Base-by-base conservation (phyloP, 352 stramenopile species). In the Phytopythium helicoides region DNA sequence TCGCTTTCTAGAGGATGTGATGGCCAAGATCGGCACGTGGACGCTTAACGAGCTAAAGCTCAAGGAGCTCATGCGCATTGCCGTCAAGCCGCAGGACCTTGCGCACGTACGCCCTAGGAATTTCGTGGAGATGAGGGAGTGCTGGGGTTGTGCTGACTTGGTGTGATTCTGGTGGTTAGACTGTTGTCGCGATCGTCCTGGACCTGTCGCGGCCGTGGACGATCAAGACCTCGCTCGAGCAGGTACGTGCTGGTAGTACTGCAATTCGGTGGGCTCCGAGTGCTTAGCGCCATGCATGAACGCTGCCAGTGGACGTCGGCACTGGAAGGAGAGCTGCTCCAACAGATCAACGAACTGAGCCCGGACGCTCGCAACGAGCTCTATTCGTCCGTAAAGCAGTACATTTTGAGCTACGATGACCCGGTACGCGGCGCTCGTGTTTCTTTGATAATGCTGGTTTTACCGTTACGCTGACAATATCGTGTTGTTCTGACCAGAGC, bases 191-290 rank as follows among this genome's bases (percentile, higher is more conserved):
- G 0, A 73, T 94, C 45, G 77, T 88, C 38, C 36, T 92, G 40
- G 84, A 94, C 62, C 54, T 89, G 37, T 89, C 76, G 37, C 67
- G 76, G 23, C 81, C 79, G 11, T 94, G 84, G 84, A 88, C 79
- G 25, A 89, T 94, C 64, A 91, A 94, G 64, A 80, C 64, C 52
- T 74, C 76, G 35, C 54, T 94, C 42, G 84, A 94, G 26, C 76
- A 77, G 64, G 71, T 76, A 38, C 14, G 36, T 45, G 2, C 6
- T 18, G 6, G 42, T 37, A 3, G 16, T n/a, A 14, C 25, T 39
- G 11, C 3, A 15, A 15, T 34, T 1, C 5, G n/a, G n/a, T n/a
- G n/a, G n/a, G n/a, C n/a, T n/a, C n/a, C n/a, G n/a, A n/a, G n/a
- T n/a, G n/a, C n/a, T n/a, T n/a, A n/a, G n/a, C n/a, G n/a, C n/a